Conservation (phyloP, 139 green algal species). For the Asterochloris sp. region DNA sequence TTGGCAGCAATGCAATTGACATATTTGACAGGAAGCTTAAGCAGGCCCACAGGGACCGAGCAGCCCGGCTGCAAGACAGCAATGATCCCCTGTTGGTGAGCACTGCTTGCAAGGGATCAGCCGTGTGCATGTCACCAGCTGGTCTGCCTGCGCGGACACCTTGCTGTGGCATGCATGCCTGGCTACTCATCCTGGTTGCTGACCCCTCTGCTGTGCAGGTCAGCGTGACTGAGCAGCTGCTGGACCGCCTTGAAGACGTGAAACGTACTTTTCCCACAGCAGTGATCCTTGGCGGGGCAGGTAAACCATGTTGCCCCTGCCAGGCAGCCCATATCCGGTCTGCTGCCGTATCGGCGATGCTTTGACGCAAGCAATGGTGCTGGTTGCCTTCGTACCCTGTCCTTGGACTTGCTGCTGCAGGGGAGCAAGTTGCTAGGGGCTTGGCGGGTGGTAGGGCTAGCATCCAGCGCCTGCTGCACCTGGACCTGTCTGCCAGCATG, state of each 20-base stretch:
- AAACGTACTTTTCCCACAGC: conserved; percentile 51
- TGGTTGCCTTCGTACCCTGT: neutral
- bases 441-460: conserved; percentile 40
- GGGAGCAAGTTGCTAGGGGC: conserved; percentile 38
- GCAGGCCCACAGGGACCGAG: conserved; percentile 54
- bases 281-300: conserved; percentile 63
- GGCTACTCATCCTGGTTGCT: neutral
- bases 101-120: neutral
- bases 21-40: conserved; percentile 47
- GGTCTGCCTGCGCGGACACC: neutral
- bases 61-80: conserved; percentile 27
- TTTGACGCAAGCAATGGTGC: neutral
- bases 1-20: no score
- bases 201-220: conserved; percentile 31
- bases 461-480: conserved; percentile 41
- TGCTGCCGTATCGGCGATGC: neutral
- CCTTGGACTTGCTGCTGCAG: conserved; percentile 13
- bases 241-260: conserved; percentile 83
- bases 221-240: conserved; percentile 59
- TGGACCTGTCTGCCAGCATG: conserved; percentile 60
- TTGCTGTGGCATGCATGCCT: neutral
- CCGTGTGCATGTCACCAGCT: no score
- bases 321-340: neutral
- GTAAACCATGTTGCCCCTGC: conserved; percentile 10
- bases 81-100: conserved; percentile 41